Conservation (phyloP, 2,329 filamentous ascomycete genomes). For the Tothia fuscella region DNA sequence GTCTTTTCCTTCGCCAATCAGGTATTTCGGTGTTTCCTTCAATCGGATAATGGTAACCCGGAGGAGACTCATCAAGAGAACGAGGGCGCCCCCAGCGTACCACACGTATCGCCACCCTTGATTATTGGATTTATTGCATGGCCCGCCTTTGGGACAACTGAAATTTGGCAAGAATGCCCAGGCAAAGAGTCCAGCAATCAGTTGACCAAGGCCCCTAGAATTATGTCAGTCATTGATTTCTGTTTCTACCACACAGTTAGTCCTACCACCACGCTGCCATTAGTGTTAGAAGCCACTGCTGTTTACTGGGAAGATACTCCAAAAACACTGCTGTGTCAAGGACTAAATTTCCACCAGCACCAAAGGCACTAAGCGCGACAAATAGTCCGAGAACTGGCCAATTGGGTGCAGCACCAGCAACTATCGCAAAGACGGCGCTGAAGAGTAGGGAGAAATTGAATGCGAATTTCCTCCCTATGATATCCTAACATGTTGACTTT, state of each 20-base stretch:
- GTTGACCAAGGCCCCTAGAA: slow-evolving; percentile 33
- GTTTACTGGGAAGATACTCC: slow-evolving; percentile 43
- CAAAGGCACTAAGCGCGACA: slow-evolving; percentile 50
- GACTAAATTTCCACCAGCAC: slow-evolving; percentile 48
- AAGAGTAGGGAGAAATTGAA: slow-evolving; percentile 58
- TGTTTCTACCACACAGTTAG: not conserved
- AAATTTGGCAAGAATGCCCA: slow-evolving; percentile 42
- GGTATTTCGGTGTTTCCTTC: slow-evolving; percentile 45
- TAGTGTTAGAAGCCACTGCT: slow-evolving; percentile 54
- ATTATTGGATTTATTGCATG: slow-evolving; percentile 40
- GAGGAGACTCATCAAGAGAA: slow-evolving; percentile 39
- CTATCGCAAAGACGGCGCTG: slow-evolving; percentile 48
- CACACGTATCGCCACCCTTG: slow-evolving; percentile 47
- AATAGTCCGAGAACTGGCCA: slow-evolving; percentile 55
- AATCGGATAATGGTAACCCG: slow-evolving; percentile 44
- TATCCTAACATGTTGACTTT: no score
- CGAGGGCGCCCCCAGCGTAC: slow-evolving; percentile 40
- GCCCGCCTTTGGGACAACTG: slow-evolving; percentile 33
- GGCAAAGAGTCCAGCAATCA: slow-evolving; percentile 41
- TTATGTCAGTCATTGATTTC: not conserved
- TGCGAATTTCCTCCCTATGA: slow-evolving; percentile 55
- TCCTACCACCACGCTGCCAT: slow-evolving; percentile 45
- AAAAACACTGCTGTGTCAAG: slow-evolving; percentile 50
- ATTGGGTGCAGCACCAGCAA: slow-evolving; percentile 54
- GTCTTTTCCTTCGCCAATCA: slow-evolving; percentile 42